Evolutionary conservation across 305 asterid genomes (phyloP).

Genomic region (Caryopteris hybrid): DNA sequence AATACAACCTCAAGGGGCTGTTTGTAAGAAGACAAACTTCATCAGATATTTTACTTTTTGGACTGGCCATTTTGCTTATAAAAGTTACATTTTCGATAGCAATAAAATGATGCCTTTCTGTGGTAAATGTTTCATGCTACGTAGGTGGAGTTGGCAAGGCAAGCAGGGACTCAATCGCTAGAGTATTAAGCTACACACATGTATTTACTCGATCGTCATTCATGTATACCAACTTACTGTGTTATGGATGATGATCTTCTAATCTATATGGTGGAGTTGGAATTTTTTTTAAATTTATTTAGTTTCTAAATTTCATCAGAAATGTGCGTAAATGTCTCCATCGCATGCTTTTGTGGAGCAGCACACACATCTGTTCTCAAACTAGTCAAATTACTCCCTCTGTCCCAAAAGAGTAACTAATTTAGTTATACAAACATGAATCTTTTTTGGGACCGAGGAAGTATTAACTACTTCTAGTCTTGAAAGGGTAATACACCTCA

Average conservation of each 20-base stretch:
- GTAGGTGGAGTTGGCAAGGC: conserved; percentile 47
- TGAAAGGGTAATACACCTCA: too few species aligned
- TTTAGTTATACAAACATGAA: too few species aligned
- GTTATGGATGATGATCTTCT: background rate
- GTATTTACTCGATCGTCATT: background rate
- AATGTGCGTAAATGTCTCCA: background rate
- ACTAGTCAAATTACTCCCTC: too few species aligned
- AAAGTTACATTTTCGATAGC: background rate
- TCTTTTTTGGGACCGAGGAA: too few species aligned
- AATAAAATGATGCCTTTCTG: background rate
- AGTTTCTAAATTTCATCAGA: background rate
- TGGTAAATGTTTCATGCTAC: background rate
- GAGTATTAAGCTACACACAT: conserved; percentile 19
- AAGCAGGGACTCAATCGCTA: conserved; percentile 20
- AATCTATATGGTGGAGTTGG: background rate
- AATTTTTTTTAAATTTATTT: background rate
- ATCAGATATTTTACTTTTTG: too few species aligned
- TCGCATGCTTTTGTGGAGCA: background rate
- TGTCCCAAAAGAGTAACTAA: too few species aligned
- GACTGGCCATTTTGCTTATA: background rate
- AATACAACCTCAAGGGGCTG: background rate
- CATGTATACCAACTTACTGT: background rate
- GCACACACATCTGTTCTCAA: too few species aligned
- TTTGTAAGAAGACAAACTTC: background rate
- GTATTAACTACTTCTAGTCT: too few species aligned